Percentiles rank a stretch among this genome's conserved stretches.
Evolutionary conservation across 2,329 filamentous ascomycete genomes (phyloP).

Genomic region (Thielaviopsis ethacetica): DNA sequence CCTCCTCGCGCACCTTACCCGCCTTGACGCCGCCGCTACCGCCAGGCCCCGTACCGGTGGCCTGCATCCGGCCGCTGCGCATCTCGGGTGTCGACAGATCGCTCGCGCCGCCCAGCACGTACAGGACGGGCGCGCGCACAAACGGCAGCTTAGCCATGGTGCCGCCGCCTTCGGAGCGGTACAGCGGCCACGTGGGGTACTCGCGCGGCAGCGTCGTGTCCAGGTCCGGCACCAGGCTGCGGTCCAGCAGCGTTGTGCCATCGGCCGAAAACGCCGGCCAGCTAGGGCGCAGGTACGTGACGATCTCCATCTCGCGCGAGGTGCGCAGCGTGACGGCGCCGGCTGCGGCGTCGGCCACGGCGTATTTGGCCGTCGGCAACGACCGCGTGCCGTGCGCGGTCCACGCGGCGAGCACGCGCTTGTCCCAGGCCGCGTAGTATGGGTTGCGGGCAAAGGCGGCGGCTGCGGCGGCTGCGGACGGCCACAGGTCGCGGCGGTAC

Average conservation of each 20-base stretch:
- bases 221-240: conserved; percentile 28
- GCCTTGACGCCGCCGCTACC: conserved; percentile 49
- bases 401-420: conserved; percentile 60
- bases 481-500: conserved; percentile 66
- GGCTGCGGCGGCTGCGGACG: conserved; percentile 52
- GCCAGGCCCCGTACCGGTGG: conserved; percentile 49
- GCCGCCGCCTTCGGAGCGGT: conserved; percentile 45
- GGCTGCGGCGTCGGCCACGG: conserved; percentile 1
- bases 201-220: conserved; percentile 22
- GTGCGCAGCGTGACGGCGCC: conserved; percentile 56
- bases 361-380: conserved; percentile 22
- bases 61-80: conserved; percentile 40
- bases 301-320: conserved; percentile 70
- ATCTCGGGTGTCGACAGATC: conserved; percentile 34
- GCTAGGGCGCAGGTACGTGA: conserved; percentile 54
- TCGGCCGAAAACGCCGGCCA: conserved; percentile 26
- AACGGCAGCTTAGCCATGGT: conserved; percentile 41
- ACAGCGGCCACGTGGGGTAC: conserved; percentile 37
- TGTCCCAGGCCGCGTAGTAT: conserved; percentile 64
- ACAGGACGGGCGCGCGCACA: conserved; percentile 49
- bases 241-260: conserved; percentile 24
- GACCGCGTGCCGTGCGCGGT: conserved; percentile 59
- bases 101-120: conserved; percentile 48
- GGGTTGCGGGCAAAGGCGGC: conserved; percentile 48
- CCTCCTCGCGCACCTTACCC: conserved; percentile 50